These are phyloP conservation scores for Cystofilobasidium ferigula DNA, from an alignment of 768 basidiomycete genomes.

Conservation along the genomic window DNA sequence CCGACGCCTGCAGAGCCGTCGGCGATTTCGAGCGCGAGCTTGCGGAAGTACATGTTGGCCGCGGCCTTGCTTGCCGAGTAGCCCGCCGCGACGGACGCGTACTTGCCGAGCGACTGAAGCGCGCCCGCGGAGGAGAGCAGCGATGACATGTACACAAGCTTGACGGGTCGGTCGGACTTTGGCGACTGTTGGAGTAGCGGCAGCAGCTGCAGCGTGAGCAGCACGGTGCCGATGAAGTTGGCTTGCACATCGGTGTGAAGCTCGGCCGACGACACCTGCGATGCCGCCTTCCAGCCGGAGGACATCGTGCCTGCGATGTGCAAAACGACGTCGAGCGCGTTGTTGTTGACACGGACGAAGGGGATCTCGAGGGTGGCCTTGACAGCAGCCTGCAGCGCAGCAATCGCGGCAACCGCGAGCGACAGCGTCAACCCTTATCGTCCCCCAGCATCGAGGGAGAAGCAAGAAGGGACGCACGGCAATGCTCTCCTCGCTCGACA, in stretches of 20 bases:
- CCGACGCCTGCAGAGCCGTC: neutral
- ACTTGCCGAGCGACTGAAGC: neutral
- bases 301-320: slow-evolving; percentile 3
- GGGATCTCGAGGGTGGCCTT: neutral
- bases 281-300: neutral
- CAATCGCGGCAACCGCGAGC: neutral
- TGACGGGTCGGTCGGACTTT: neutral
- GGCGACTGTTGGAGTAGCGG: neutral
- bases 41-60: slow-evolving; percentile 5
- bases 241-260: neutral
- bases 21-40: slow-evolving; percentile 9
- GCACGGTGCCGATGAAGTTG: neutral
- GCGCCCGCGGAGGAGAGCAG: neutral
- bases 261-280: neutral
- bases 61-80: slow-evolving; percentile 4
- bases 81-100: neutral
- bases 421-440: neutral
- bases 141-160: neutral
- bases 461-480: neutral
- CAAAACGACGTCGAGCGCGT: neutral
- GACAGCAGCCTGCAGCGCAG: slow-evolving; percentile 11
- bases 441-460: neutral
- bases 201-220: neutral
- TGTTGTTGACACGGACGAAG: slow-evolving; percentile 3
- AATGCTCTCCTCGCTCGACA: neutral